Conservation (phyloP, 2,329 filamentous ascomycete species). For the Fragosphaeria purpurea region DNA sequence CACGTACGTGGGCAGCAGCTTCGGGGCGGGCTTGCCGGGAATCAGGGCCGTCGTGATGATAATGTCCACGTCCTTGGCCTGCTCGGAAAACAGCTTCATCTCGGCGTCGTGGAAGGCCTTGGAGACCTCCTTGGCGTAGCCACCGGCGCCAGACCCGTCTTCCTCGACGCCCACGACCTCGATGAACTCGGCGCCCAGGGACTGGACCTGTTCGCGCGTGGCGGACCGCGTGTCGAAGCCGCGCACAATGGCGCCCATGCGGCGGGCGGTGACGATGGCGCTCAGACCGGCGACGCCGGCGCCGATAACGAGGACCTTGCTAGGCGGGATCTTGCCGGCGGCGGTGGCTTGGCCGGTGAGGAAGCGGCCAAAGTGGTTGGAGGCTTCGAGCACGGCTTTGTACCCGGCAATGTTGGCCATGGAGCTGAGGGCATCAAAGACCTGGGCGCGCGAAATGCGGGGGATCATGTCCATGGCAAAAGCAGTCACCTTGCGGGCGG, state of each 20-base stretch:
- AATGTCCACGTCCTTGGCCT: conserved; percentile 81
- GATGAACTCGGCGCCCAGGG: conserved; percentile 79
- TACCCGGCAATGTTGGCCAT: conserved; percentile 95
- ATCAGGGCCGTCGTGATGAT: conserved; percentile 90
- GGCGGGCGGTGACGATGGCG: conserved; percentile 76
- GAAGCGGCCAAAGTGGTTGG: conserved; percentile 81
- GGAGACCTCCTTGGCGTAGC: conserved; percentile 90
- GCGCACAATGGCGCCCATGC: conserved; percentile 80
- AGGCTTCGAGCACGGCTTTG: conserved; percentile 82
- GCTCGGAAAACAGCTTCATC: conserved; percentile 85
- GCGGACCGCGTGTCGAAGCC: conserved; percentile 89
- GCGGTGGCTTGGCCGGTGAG: conserved; percentile 84
- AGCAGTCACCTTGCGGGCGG: conserved; percentile 58
- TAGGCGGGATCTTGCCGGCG: conserved; percentile 80
- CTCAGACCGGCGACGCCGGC: conserved; percentile 82
- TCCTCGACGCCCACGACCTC: conserved; percentile 71
- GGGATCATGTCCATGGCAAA: conserved; percentile 94
- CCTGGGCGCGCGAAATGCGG: conserved; percentile 77
- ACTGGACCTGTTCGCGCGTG: conserved; percentile 81
- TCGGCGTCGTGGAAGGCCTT: conserved; percentile 88
- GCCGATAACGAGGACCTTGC: conserved; percentile 83
- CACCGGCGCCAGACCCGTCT: conserved; percentile 73
- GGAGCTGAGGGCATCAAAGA: conserved; percentile 79
- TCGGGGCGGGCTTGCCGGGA: conserved; percentile 72
- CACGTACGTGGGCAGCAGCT: conserved; percentile 72